These are phyloP conservation scores for Metarhizium anisopliae DNA, from an alignment of 2,329 filamentous ascomycete species.

Conservation along the genomic window DNA sequence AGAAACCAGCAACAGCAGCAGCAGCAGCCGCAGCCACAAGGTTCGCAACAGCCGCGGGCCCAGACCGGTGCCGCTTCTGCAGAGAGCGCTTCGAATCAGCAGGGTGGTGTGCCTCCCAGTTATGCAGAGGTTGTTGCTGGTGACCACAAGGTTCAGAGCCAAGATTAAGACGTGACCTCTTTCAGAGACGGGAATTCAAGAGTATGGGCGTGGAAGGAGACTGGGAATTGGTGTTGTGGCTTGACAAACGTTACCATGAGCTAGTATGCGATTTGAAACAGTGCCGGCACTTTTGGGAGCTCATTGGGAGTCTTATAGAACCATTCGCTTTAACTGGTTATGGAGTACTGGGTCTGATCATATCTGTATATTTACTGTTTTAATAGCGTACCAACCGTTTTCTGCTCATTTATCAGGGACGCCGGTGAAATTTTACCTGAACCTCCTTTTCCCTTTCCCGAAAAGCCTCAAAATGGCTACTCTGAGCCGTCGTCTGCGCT, in stretches of 20 bases:
- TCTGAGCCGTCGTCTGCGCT: neutral
- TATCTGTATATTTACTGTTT: neutral
- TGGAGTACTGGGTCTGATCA: neutral
- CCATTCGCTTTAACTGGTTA: neutral
- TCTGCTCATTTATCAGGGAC: neutral
- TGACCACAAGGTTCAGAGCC: conserved; percentile 77
- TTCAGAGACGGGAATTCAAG: neutral
- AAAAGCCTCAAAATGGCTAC: neutral
- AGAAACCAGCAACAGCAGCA: conserved; percentile 5
- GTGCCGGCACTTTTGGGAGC: neutral
- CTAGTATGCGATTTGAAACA: neutral
- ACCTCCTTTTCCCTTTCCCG: neutral
- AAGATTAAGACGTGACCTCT: conserved; percentile 14
- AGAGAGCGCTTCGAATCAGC: conserved; percentile 29
- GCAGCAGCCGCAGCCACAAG: neutral
- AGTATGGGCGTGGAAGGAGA: neutral
- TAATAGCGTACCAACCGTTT: neutral
- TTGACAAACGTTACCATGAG: neutral
- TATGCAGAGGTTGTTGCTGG: conserved; percentile 86
- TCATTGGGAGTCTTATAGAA: neutral
- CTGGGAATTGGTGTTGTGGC: neutral
- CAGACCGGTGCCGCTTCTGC: conserved; percentile 26
- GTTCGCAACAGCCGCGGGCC: conserved; percentile 23
- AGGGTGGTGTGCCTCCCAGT: conserved; percentile 58
- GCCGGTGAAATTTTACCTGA: too few relatives aligned